Conservation (phyloP, 2,329 filamentous ascomycete genomes). For the Xylaria hypoxylon region DNA sequence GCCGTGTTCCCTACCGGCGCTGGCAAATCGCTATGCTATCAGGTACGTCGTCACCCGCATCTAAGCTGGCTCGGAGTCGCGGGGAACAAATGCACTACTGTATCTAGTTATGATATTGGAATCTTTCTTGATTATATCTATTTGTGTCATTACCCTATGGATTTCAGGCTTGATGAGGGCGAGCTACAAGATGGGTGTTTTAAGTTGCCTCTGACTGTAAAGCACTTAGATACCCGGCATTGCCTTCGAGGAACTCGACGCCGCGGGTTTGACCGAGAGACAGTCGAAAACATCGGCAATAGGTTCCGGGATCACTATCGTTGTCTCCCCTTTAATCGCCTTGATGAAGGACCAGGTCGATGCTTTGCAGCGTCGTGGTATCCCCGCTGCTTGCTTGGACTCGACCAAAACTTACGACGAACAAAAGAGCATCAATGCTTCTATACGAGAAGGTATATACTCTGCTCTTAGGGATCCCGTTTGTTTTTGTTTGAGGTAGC, state of each 20-base stretch:
- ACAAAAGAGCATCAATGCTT: constrained; percentile 53
- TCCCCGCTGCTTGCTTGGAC: constrained; percentile 66
- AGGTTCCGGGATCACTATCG: constrained; percentile 64
- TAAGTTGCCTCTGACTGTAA: neutral
- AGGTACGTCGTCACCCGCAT: constrained; percentile 48
- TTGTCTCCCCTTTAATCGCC: constrained; percentile 67
- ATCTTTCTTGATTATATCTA: neutral
- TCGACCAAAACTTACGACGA: constrained; percentile 65
- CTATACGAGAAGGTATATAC: constrained; percentile 53
- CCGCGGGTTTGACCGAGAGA: constrained; percentile 28
- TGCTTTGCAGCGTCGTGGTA: constrained; percentile 60
- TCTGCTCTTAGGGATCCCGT: no score
- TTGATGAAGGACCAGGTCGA: constrained; percentile 73
- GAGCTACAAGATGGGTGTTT: neutral
- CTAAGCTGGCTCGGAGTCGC: neutral
- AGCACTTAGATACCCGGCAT: constrained; percentile 60
- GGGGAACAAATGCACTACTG: neutral
- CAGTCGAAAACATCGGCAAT: constrained; percentile 16
- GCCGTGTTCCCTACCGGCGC: constrained; percentile 62
- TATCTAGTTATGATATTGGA: neutral
- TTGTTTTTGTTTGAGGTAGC: no score
- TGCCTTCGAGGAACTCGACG: constrained; percentile 59
- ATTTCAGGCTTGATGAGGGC: neutral
- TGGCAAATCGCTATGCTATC: constrained; percentile 63
- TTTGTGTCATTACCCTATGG: neutral